Base-by-base conservation (phyloP, 805 yeast genomes). In the Allodekkera sacchari region DNA sequence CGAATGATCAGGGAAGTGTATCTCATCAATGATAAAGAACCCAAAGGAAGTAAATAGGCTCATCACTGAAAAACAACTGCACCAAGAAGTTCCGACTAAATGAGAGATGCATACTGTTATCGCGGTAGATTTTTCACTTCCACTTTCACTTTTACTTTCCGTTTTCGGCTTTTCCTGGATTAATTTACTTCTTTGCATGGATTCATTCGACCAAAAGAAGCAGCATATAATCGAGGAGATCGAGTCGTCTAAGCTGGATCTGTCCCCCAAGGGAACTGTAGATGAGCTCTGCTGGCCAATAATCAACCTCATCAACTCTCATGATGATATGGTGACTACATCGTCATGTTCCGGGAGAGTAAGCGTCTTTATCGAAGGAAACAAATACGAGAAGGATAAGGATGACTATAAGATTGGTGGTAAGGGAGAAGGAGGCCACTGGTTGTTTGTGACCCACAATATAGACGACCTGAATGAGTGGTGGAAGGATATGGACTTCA, bases 341-440 rank as follows among this genome's bases (percentile, higher is more conserved):
- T 82, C 94, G 1, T 78, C 92, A 12, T 85, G 95, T 43, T 83
- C 94, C 0, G 95, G 95, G 3, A 62, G 95, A 46, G 78, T 84
- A 2, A 77, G 89, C 35, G 85, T 85, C 0, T 85, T 81, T 50
- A 57, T 80, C 2, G 95, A 84, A 48, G 95, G 95, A 3, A 82
- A 83, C 43, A 41, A 15, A n/a, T 25, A 18, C 2, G 20, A 14
- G 6, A 32, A 19, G 9, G 34, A 34, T 4, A 32, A 26, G 4
- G 40, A 50, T 14, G 31, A 20, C 5, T 25, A 13, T 3, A 64
- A 71, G 43, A 70, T 80, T 11, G 92, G 94, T 2, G 84, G 94
- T 4, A 85, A 85, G 48, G 95, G 95, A 7, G 73, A 76, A 31
- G 83, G 85, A 28, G 95, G 95, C 0, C 66, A 65, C 35, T 85